phyloP scores from a whole-genome alignment of 2,329 filamentous ascomycete species.

The Pyricularia pennisetigena region DNA sequence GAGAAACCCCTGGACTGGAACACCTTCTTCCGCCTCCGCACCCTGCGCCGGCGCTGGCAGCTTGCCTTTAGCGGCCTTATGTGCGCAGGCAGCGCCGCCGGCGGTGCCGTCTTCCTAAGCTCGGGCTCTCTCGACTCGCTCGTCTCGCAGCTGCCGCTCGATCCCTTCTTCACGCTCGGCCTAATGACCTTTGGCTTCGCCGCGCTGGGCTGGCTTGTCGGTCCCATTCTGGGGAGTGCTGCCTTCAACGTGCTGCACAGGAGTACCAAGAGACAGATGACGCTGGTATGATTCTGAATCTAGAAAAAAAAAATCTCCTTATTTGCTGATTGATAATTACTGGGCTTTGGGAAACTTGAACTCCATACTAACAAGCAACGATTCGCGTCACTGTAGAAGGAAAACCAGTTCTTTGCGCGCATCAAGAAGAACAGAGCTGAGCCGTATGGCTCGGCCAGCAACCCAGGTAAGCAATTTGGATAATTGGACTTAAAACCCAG shows the following conservation, averaged over 20 bases:
- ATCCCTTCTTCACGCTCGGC: slow-evolving; percentile 78
- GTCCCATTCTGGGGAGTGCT: slow-evolving; percentile 70
- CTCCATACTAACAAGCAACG: not conserved
- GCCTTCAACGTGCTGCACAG: slow-evolving; percentile 71
- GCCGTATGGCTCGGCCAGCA: slow-evolving; percentile 79
- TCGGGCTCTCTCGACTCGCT: slow-evolving; percentile 63
- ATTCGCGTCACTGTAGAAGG: slow-evolving; percentile 49
- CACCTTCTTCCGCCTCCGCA: slow-evolving; percentile 83
- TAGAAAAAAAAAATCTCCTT: too few relatives aligned
- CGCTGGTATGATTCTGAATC: slow-evolving; percentile 36
- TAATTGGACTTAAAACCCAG: not conserved
- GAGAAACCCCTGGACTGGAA: slow-evolving; percentile 66
- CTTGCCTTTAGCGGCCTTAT: slow-evolving; percentile 64
- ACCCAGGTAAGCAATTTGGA: slow-evolving; percentile 49
- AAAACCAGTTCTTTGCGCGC: slow-evolving; percentile 84
- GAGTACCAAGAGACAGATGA: slow-evolving; percentile 62
- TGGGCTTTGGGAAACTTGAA: not conserved
- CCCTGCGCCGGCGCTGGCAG: slow-evolving; percentile 75
- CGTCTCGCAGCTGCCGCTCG: slow-evolving; percentile 65
- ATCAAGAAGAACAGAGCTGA: slow-evolving; percentile 91
- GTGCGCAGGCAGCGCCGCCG: slow-evolving; percentile 50
- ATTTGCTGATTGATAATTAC: not conserved
- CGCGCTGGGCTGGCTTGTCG: slow-evolving; percentile 79
- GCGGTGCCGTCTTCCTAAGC: slow-evolving; percentile 57
- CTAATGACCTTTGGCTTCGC: slow-evolving; percentile 67